phyloP scores from a whole-genome alignment of 148 eudicot genomes.

The Vaccinium myrtillus region DNA sequence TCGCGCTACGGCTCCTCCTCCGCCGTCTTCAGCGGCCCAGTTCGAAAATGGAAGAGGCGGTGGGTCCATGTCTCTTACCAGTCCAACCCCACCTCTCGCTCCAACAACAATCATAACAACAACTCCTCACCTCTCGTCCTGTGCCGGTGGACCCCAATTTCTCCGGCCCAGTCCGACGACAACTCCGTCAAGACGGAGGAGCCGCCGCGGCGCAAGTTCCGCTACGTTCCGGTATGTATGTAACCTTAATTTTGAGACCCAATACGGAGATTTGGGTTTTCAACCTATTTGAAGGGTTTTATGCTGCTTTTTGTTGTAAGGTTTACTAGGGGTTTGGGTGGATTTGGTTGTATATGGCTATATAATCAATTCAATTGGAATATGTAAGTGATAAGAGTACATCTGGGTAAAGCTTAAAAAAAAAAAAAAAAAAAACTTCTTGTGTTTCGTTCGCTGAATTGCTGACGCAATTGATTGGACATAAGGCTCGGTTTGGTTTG shows the following conservation, averaged over 20 bases:
- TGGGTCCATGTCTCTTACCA: constrained; percentile 46
- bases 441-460: too few relatives aligned
- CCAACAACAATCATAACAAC: constrained; percentile 19
- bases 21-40: constrained; percentile 58
- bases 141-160: constrained; percentile 70
- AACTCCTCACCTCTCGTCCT: constrained; percentile 34
- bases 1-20: constrained; percentile 50
- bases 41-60: constrained; percentile 47
- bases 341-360: neutral
- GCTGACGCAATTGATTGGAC: too few relatives aligned
- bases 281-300: neutral
- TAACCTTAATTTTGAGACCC: neutral
- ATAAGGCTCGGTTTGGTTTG: too few relatives aligned
- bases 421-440: too few relatives aligned
- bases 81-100: constrained; percentile 20
- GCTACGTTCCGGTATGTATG: constrained; percentile 54
- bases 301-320: neutral
- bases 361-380: neutral
- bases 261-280: neutral
- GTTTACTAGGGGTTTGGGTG: neutral
- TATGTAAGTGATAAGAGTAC: neutral
- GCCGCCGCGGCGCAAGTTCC: constrained; percentile 51
- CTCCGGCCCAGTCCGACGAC: constrained; percentile 18
- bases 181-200: constrained; percentile 21
- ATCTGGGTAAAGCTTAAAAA: too few relatives aligned